Evolutionary conservation across 2,329 filamentous ascomycete species (phyloP).

Genomic region (Ophiosphaerella narmari): DNA sequence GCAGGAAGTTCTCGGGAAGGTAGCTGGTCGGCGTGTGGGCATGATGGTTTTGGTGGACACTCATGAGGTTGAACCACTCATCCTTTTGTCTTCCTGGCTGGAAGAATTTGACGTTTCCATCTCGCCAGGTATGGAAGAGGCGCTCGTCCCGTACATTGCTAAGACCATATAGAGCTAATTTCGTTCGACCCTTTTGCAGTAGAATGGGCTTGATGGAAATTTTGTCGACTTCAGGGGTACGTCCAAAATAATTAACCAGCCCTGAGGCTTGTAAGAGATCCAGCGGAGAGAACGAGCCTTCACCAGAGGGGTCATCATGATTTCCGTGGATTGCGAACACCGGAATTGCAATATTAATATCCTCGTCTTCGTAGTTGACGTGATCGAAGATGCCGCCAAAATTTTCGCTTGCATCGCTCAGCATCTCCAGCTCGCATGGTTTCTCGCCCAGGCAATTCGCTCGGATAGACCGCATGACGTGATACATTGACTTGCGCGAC

Average conservation of each 20-base stretch:
- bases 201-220: slow-evolving; percentile 90
- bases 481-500: slow-evolving; percentile 91
- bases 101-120: slow-evolving; percentile 93
- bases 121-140: slow-evolving; percentile 89
- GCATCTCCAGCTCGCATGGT: slow-evolving; percentile 90
- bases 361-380: slow-evolving; percentile 96
- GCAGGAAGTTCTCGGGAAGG: slow-evolving; percentile 89
- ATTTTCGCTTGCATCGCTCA: slow-evolving; percentile 89
- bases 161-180: slow-evolving; percentile 89
- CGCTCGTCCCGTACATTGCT: slow-evolving; percentile 97
- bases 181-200: slow-evolving; percentile 90
- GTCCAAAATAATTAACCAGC: slow-evolving; percentile 93
- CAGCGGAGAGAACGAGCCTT: slow-evolving; percentile 87
- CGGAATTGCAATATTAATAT: slow-evolving; percentile 96
- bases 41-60: slow-evolving; percentile 94
- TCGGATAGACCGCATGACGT: slow-evolving; percentile 92
- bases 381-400: slow-evolving; percentile 88
- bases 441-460: slow-evolving; percentile 95
- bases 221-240: slow-evolving; percentile 88
- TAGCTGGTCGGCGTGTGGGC: slow-evolving; percentile 93
- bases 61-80: slow-evolving; percentile 96
- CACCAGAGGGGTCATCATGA: slow-evolving; percentile 96
- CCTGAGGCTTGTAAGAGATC: slow-evolving; percentile 91
- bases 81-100: slow-evolving; percentile 76
- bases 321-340: slow-evolving; percentile 99